Base-by-base conservation (phyloP, 257 asterid genomes). In the Leptodermis oblonga region DNA sequence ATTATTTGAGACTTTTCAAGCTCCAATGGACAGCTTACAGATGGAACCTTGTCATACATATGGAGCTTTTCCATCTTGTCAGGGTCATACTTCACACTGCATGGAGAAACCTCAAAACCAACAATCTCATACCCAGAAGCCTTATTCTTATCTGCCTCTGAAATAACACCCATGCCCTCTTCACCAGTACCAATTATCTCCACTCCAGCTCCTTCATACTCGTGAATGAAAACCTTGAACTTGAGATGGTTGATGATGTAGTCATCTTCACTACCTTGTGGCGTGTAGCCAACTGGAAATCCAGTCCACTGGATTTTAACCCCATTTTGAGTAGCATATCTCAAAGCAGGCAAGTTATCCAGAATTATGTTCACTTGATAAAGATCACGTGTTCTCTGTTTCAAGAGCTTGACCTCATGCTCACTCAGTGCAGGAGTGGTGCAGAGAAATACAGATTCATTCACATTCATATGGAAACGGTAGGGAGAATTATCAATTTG, bases 331-430 rank as follows among this genome's bases (percentile, higher is more conserved):
- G 72, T 74, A 78, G 93, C 84, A 72, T 73, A 86, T 77, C 93
- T 86, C 85, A 86, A 74, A 62, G 90, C 93, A 74, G 96, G 96
- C 73, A 89, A 85, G 63, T 89, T 86, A 75, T 89, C 96, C 71
- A 89, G 84, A 73, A 83, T 86, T 84, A 89, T 82, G 82, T 89
- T 89, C 75, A 89, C 96, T 76, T 86, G 96, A 77, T 89, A 89
- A 46, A 86, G 80, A 81, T 86, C 94, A 26, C 86, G 89, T 54
- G 90, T 89, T 73, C 96, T 85, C 84, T 89, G 92, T 73, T 86
- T 89, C 77, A 89, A 74, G 69, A 89, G 92, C 79, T 86, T 87
- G 46, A 82, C 94, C 68, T 89, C 91, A 62, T 85, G 76, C 78
- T 87, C 96, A 43, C 72, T 89, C 73, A 89, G 73, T 28, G 86